Conservation (phyloP, 805 yeast species). For the Saccharomycopsis amapae region DNA sequence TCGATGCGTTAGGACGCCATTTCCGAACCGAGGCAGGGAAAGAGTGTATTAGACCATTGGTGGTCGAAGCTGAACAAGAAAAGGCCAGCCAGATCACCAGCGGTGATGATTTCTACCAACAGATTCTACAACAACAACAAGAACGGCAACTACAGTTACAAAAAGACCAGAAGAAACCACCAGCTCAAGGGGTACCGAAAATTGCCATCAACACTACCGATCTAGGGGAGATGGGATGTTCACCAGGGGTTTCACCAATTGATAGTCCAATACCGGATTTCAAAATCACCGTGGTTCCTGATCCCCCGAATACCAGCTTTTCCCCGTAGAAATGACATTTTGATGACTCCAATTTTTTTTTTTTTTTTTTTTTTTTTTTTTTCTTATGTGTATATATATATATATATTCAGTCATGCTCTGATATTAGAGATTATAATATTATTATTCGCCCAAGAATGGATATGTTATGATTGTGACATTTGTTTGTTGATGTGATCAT, state of each 20-base stretch:
- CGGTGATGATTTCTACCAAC: conserved; percentile 10
- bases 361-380: conserved; percentile 1
- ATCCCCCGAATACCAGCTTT: not conserved
- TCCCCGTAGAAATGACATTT: no score
- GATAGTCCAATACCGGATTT: conserved; percentile 20
- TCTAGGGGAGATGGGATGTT: not conserved
- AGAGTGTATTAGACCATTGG: conserved; percentile 58
- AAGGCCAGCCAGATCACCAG: not conserved
- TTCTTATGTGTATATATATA: conserved; percentile 1
- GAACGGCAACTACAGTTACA: not conserved
- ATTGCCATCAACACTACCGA: not conserved
- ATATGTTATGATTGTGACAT: no score
- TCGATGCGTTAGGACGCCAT: conserved; percentile 74
- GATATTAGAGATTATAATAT: no score
- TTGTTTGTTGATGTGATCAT: no score
- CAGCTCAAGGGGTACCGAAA: not conserved
- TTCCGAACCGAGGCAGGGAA: conserved; percentile 75
- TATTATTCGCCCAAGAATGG: no score
- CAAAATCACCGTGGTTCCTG: conserved; percentile 1
- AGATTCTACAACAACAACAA: conserved; percentile 7
- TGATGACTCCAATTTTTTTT: not conserved
- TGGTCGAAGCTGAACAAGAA: conserved; percentile 45
- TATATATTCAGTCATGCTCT: no score
- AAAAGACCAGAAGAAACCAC: not conserved
- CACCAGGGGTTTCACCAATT: conserved; percentile 14